Base-by-base conservation (phyloP, 2,329 filamentous ascomycete species). In the Penicillium sp. region DNA sequence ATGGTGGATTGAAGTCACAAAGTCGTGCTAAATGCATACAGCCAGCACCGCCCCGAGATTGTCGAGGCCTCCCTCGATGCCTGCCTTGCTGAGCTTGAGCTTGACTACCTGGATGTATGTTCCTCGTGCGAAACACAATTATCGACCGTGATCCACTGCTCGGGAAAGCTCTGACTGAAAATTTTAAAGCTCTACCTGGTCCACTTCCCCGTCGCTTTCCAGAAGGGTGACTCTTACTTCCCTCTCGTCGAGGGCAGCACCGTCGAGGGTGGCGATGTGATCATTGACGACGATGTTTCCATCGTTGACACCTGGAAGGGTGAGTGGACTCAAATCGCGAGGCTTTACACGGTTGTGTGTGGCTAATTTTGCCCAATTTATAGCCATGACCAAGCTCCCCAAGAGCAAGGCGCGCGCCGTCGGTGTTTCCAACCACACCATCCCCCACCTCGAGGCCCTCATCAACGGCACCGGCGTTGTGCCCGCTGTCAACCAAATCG, bases 401-500 rank as follows among this genome's bases (percentile, higher is more conserved):
- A 78, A 78, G 65, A 73, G 65, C 68, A 79, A 79, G 69, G 69
- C 66, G 39, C 73, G 74, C 51, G 70, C 76, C 40, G 71, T 79
- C 44, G 77, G 77, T 66, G 77, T 79, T 35, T 77, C 75, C 55
- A 78, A 78, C 71, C 75, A 76, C 67, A 75, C 65, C 43, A 69
- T 73, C 40, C 67, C 71, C 4, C 77, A 74, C 58, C 75, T 87
- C 67, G 80, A 87, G 68, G 78, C 79, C 51, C 70, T 87, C 67
- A 81, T 85, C 73, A 79, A 82, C 40, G 85, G 75, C 53, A 76
- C 74, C n/a, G 74, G 74, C 43, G 82, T 90, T 64, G 77, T 85
- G 1, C 87, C 87, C 1, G 85, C 85, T 2, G 82, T 83, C 65
- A 89, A 90, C 75, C 87, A 90, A 75, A 85, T 90, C 62, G 87